Conservation (phyloP, 2,329 filamentous ascomycete species). For the Seiridium cupressi region DNA sequence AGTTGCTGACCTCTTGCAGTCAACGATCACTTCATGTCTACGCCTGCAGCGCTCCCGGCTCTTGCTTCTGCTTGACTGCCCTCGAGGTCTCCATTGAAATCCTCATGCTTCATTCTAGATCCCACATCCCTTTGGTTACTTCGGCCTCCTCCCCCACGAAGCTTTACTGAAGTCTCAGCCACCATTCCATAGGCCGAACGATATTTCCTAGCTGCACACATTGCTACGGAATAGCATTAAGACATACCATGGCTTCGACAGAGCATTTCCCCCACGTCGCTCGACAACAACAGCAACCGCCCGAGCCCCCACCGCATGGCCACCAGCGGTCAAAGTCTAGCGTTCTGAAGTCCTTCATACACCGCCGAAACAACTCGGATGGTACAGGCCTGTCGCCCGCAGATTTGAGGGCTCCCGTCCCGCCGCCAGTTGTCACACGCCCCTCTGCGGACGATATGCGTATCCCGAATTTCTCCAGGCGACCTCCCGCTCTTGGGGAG, state of each 20-base stretch:
- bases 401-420: conserved; percentile 18
- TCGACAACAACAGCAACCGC: conserved; percentile 6
- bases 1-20: no score
- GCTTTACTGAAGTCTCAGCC: conserved; percentile 1
- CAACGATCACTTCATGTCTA: no score
- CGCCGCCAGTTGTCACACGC: conserved; percentile 21
- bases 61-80: no score
- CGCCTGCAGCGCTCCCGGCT: no score
- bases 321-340: conserved; percentile 48
- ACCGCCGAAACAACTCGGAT: conserved; percentile 46
- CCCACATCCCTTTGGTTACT: neutral
- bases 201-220: neutral
- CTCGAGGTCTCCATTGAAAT: no score
- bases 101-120: neutral
- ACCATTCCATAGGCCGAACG: neutral
- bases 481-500: conserved; percentile 51
- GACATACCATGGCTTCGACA: conserved; percentile 1
- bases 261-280: neutral
- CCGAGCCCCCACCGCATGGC: conserved; percentile 8
- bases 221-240: neutral
- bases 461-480: conserved; percentile 33
- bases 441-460: conserved; percentile 23
- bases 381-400: conserved; percentile 32
- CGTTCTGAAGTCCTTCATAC: conserved; percentile 48
- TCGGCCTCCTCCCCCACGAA: neutral